Base-by-base conservation (phyloP, 192 early-diverging fungal genomes). In the Lunasporangiospora selenospora region DNA sequence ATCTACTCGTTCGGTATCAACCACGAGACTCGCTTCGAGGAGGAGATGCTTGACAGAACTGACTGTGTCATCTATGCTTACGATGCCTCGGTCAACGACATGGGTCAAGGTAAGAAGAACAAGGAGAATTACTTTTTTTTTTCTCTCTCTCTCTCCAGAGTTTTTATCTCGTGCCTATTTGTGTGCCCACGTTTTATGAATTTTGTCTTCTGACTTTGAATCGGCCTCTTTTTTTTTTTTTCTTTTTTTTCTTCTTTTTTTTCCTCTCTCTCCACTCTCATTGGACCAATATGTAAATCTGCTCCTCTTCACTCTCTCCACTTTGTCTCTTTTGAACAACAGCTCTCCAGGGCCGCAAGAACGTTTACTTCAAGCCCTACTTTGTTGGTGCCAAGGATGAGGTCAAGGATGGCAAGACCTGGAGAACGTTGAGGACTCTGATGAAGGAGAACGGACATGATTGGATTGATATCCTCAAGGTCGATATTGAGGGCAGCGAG, bases 1-100 rank as follows among this genome's bases (percentile, higher is more conserved):
- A 51, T 63, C 18, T 73, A 73, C 41, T 73, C 69, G 4, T 73
- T 73, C 24, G 69, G 69, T 33, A 55, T 73, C 41, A 73, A 73
- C 49, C 27, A 63, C 41, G 60, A 73, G 30, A 73, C 59, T 15
- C 46, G 58, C n/a, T 62, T 61, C 21, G 67, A 70, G 39, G 69
- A 61, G 31, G 60, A 73, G 49, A 73, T 62, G 69, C 40, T 62
- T 13, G 61, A 63, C 36, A 40, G 69, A 13, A 73, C 59, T 2
- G 54, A 73, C 8, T 73, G 69, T 15, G 69, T 63, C 23, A 63
- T 73, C 39, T 73, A 26, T 46, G 69, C 60, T 11, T 73, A 73
- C 33, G 69, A 73, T 63, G 69, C 69, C 19, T 73, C 61, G 7
- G 59, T 73, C 9, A 5, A 2, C 16, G 3, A 19, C 11, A 62